Conservation (phyloP, 768 basidiomycete species). For the Saitozyma sp. region DNA sequence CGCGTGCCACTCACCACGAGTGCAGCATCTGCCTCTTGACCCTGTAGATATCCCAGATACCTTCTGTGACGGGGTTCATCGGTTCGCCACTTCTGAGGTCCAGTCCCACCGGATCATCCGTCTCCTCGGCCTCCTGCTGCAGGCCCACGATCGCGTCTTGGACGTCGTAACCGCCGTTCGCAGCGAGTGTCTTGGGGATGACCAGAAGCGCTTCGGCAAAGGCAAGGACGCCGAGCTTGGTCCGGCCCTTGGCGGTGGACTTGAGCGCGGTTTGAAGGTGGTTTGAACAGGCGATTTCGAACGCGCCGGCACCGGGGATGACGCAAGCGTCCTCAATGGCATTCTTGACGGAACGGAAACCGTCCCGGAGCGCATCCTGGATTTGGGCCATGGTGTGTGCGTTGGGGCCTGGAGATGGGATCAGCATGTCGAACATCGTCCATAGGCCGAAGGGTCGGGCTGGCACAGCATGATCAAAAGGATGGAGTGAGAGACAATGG, state of each 20-base stretch:
- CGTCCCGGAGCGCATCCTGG: constrained; percentile 96
- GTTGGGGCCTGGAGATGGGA: constrained; percentile 66
- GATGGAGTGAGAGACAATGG: neutral
- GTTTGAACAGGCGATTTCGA: constrained; percentile 87
- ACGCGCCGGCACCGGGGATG: constrained; percentile 96
- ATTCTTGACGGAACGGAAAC: constrained; percentile 93
- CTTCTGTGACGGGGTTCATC: constrained; percentile 91
- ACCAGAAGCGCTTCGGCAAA: constrained; percentile 91
- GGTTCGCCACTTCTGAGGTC: constrained; percentile 93
- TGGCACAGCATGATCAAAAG: neutral
- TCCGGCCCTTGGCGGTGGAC: constrained; percentile 84
- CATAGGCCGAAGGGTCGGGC: too few species aligned
- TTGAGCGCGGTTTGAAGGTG: constrained; percentile 78
- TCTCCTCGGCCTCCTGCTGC: constrained; percentile 82
- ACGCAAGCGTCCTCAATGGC: constrained; percentile 85
- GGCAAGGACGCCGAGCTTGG: constrained; percentile 95
- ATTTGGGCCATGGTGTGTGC: constrained; percentile 93
- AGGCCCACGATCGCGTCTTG: constrained; percentile 90
- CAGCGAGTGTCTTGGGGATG: constrained; percentile 93
- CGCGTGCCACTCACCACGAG: constrained; percentile 68
- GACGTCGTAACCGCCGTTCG: constrained; percentile 95
- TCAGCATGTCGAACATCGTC: neutral
- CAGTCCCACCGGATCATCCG: constrained; percentile 87
- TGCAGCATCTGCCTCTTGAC: constrained; percentile 99
- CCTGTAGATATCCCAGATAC: constrained; percentile 98